These are phyloP conservation scores for Aspergillus ibericus DNA, from an alignment of 2,329 filamentous ascomycete species.

Conservation along the genomic window DNA sequence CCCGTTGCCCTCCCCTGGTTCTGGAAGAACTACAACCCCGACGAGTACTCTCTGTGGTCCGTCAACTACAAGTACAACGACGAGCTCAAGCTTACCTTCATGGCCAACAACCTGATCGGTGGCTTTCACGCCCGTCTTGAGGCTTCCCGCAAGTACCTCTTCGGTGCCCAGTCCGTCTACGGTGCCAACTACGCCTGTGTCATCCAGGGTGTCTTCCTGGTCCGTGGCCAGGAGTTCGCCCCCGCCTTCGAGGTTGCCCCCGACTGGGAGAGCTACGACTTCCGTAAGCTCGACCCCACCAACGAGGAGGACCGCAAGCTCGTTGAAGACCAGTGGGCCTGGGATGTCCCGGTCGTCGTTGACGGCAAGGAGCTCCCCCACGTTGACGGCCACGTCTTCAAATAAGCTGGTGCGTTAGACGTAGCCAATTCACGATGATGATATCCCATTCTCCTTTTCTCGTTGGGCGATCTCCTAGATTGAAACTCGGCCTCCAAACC, in stretches of 20 bases:
- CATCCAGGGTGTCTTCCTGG: constrained; percentile 89
- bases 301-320: constrained; percentile 83
- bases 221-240: constrained; percentile 83
- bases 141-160: constrained; percentile 96
- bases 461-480: constrained; percentile 11
- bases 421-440: constrained; percentile 21
- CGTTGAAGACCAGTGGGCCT: constrained; percentile 84
- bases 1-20: constrained; percentile 89
- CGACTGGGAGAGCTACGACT: constrained; percentile 94
- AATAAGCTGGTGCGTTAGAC: constrained; percentile 61
- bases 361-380: constrained; percentile 86
- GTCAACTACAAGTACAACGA: constrained; percentile 99
- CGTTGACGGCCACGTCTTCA: constrained; percentile 97
- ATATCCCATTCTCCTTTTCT: constrained; percentile 17
- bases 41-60: constrained; percentile 95
- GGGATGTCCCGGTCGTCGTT: constrained; percentile 80
- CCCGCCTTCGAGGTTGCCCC: constrained; percentile 96
- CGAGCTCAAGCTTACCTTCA: constrained; percentile 96
- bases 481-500: constrained; percentile 7
- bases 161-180: constrained; percentile 86
- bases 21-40: constrained; percentile 93
- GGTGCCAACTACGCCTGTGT: constrained; percentile 85
- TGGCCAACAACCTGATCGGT: constrained; percentile 97
- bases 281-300: constrained; percentile 90
- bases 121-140: constrained; percentile 98